Evolutionary conservation across 208 protist genomes (phyloP).

Genomic region (Acanthamoeba lenticulata): DNA sequence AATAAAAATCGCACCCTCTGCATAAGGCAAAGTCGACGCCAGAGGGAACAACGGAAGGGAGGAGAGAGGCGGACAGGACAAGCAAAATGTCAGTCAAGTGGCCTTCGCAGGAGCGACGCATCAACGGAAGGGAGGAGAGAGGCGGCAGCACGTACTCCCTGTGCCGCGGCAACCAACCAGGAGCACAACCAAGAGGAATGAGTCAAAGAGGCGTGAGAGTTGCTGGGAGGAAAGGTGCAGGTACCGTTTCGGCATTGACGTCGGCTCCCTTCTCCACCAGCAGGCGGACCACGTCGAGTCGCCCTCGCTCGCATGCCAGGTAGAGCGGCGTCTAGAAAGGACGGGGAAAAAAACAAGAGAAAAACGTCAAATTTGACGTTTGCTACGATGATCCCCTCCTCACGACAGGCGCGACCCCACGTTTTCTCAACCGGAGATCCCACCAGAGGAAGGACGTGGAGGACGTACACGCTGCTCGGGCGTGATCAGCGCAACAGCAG

Average conservation of each 20-base stretch:
- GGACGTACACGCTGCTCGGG: too few species aligned
- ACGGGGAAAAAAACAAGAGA: background rate
- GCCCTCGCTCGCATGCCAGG: slow-evolving; percentile 6
- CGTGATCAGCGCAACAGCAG: too few species aligned
- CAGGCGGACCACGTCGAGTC: background rate
- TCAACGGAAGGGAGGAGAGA: background rate
- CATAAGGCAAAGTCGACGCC: background rate
- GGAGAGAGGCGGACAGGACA: background rate
- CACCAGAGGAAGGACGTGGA: too few species aligned
- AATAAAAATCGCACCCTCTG: too few species aligned
- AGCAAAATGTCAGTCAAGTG: background rate
- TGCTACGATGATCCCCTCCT: too few species aligned
- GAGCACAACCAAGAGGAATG: background rate
- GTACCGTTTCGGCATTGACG: slow-evolving; percentile 41
- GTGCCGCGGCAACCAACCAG: background rate
- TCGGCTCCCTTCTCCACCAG: slow-evolving; percentile 45
- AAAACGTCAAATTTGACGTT: background rate
- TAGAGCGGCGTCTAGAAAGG: background rate
- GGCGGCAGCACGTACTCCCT: background rate
- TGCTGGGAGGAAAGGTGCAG: background rate
- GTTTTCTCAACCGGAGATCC: too few species aligned
- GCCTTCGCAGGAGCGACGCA: background rate
- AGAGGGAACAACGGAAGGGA: too few species aligned
- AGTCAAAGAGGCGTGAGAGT: background rate
- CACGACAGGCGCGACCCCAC: too few species aligned